Conservation (phyloP, 768 basidiomycete genomes). For the Leccinellum luteum region DNA sequence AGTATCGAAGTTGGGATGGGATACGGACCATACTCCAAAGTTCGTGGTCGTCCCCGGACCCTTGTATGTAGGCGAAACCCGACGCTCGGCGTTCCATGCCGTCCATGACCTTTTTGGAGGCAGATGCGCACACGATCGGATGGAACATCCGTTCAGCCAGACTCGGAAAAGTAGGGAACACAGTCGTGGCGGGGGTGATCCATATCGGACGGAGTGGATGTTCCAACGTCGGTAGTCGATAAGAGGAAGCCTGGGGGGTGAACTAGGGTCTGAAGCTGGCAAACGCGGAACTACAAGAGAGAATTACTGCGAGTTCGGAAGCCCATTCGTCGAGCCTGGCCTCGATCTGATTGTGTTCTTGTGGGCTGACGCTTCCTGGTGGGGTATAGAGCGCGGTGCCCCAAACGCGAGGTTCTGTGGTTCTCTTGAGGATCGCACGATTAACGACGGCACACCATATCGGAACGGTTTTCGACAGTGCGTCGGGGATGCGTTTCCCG, state of each 20-base stretch:
- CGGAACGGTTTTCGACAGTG: conserved; percentile 88
- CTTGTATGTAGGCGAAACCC: conserved; percentile 90
- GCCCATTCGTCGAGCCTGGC: conserved; percentile 66
- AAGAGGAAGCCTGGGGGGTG: conserved; percentile 60
- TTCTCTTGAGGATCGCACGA: conserved; percentile 41
- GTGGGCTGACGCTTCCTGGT: conserved; percentile 59
- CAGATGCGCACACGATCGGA: conserved; percentile 84
- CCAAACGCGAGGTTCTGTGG: conserved; percentile 39
- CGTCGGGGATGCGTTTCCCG: conserved; percentile 93
- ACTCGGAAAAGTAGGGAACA: conserved; percentile 41
- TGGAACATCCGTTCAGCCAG: conserved; percentile 37
- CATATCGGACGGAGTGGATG: conserved; percentile 82
- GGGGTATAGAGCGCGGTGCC: conserved; percentile 67
- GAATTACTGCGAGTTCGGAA: conserved; percentile 54
- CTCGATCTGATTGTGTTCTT: conserved; percentile 83
- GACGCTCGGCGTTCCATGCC: conserved; percentile 57
- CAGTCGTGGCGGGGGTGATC: conserved; percentile 72
- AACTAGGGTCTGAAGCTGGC: not conserved
- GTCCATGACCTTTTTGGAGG: conserved; percentile 66
- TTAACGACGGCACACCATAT: conserved; percentile 95
- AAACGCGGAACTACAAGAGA: no score
- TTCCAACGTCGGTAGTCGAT: conserved; percentile 56
- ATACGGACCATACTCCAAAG: conserved; percentile 72
- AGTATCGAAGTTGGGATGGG: not conserved
- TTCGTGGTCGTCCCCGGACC: conserved; percentile 94